Evolutionary conservation across 1,284 basidiomycete species (phyloP).

Genomic region (Pyrrhoderma noxium): DNA sequence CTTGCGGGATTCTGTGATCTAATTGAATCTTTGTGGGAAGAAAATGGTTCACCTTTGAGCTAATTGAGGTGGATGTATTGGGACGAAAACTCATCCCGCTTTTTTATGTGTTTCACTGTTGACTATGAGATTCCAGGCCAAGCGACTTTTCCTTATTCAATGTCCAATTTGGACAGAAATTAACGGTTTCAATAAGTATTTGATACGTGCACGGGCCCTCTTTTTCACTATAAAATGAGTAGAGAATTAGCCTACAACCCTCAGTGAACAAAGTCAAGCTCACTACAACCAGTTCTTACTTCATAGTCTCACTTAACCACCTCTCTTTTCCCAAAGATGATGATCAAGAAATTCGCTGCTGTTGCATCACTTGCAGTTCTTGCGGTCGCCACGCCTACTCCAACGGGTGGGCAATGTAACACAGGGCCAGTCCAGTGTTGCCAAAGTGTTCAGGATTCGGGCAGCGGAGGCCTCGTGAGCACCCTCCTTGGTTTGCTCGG

Average conservation of each 20-base stretch:
- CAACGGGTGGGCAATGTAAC: conserved; percentile 9
- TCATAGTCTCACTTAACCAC: neutral
- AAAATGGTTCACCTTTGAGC: too few relatives aligned
- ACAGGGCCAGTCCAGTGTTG: conserved; percentile 15
- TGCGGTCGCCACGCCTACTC: conserved; percentile 15
- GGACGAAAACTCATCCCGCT: too few relatives aligned
- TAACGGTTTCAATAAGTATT: too few relatives aligned
- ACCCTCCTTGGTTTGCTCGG: conserved; percentile 9
- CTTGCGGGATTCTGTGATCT: too few relatives aligned
- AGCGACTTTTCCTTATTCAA: too few relatives aligned
- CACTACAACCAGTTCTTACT: neutral
- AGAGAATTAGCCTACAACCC: neutral
- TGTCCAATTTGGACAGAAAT: too few relatives aligned
- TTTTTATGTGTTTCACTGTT: too few relatives aligned
- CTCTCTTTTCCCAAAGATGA: neutral
- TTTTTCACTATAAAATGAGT: neutral
- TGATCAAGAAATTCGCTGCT: conserved; percentile 10
- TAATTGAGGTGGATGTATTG: too few relatives aligned
- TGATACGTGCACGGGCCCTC: neutral
- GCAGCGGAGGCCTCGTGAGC: neutral
- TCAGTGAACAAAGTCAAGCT: neutral
- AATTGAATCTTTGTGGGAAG: too few relatives aligned
- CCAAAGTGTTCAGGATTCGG: neutral
- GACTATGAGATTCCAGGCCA: too few relatives aligned
- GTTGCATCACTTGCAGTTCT: conserved; percentile 12